Evolutionary conservation across 148 eudicot species (phyloP), one percentile per base, ranked within the genome.

Genomic region (Camellia lanceoleosa): DNA sequence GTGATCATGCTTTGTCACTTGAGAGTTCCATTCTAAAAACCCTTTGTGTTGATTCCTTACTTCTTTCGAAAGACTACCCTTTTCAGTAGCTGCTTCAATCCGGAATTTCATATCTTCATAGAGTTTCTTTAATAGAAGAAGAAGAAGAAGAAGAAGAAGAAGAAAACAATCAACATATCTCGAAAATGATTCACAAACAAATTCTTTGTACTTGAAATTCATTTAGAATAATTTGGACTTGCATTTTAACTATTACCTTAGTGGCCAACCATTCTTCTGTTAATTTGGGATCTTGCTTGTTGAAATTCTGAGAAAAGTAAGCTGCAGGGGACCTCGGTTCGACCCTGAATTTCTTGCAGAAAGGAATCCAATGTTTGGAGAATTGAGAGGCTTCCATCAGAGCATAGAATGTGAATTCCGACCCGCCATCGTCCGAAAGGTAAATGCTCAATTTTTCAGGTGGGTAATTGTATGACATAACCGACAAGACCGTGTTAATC

Each of bases 401-500:
- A 71, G 86, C 88, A 77, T 88, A 85, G 75, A 88, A 88, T 5
- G 90, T 88, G 30, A 85, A 79, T 16, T 83, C 80, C 1, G 90
- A 88, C 43, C 90, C 71, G 15, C 90, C 90, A 68, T 88, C 90
- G 30, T 88, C 90, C 0, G 90, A 88, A 43, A 88, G 83, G 54
- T 85, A 88, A 70, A 88, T 13, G 11, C 78, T 82, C 66, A 88
- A 68, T 42, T 85, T 88, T 42, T 80, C 80, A 0, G 83, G 46
- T 10, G 90, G 87, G 76, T 85, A 83, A 30, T 88, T 85, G 66
- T 81, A 85, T 3, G 90, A 67, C 86, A 88, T 79, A 5, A 82
- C 79, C 0, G 90, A 88, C 55, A 88, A 61, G 1, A 88, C 85
- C 7, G 88, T 85, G 80, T 75, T 85, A 3, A 83, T 74, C 71